phyloP scores from a whole-genome alignment of 2,329 filamentous ascomycete species.

The Botrytis porri region DNA sequence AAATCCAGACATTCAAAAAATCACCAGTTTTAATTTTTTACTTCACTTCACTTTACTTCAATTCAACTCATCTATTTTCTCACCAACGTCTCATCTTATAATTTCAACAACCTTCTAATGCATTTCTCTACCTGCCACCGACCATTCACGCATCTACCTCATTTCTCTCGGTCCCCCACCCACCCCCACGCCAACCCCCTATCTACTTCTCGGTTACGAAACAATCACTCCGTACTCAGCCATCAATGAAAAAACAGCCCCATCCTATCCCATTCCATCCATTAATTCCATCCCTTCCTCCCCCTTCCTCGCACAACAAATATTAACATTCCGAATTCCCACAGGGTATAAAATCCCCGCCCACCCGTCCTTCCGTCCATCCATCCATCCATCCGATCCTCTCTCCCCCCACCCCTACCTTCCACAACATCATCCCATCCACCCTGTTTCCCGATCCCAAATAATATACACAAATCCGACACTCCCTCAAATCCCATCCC shows the following conservation, averaged over 20 bases:
- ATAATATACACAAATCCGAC: conserved; percentile 6
- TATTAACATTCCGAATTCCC: neutral
- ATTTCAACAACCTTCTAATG: neutral
- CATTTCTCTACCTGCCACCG: neutral
- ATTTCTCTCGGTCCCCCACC: neutral
- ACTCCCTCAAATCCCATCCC: neutral
- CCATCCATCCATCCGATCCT: neutral
- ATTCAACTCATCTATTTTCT: neutral
- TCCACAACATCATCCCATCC: neutral
- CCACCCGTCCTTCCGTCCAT: too few relatives aligned
- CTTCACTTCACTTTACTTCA: too few relatives aligned
- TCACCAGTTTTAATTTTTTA: too few relatives aligned
- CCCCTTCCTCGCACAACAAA: neutral
- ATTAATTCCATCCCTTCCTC: neutral
- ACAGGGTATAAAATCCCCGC: conserved; percentile 12
- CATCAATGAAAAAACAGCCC: neutral
- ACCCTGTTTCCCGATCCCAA: neutral
- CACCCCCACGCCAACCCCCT: neutral
- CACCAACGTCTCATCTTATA: neutral
- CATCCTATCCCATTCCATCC: neutral
- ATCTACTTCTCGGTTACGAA: neutral
- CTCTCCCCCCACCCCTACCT: neutral
- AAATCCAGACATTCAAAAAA: too few relatives aligned
- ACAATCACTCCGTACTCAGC: neutral
- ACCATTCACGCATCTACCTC: neutral